Evolutionary conservation across 2,329 filamentous ascomycete species (phyloP).

Genomic region (Hirsutella minnesotensis): DNA sequence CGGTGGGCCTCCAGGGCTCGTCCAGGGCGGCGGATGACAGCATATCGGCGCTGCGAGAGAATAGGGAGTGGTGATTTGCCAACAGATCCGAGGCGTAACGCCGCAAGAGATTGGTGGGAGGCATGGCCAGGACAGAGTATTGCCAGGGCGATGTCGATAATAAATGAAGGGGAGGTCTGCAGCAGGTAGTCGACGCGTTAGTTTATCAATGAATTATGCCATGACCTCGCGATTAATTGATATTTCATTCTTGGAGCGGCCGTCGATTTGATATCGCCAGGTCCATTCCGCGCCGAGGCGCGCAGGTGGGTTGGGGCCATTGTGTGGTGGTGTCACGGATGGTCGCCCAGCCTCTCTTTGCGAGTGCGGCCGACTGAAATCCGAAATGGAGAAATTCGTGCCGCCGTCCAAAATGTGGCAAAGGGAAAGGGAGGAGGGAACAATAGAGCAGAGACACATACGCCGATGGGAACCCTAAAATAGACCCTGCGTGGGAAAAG

Average conservation of each 20-base stretch:
- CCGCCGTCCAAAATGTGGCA: neutral
- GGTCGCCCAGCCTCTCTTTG: neutral
- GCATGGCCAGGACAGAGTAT: slow-evolving; percentile 2
- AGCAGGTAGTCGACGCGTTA: neutral
- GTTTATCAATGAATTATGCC: neutral
- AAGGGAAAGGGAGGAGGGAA: neutral
- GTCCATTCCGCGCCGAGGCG: slow-evolving; percentile 2
- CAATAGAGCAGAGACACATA: neutral
- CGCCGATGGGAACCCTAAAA: neutral
- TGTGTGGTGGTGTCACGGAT: neutral
- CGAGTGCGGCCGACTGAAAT: neutral
- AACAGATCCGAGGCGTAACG: neutral
- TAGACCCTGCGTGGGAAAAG: neutral
- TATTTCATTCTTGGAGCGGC: neutral
- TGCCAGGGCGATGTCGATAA: slow-evolving; percentile 2
- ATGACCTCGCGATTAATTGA: neutral
- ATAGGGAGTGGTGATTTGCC: slow-evolving; percentile 1
- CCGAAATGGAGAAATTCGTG: neutral
- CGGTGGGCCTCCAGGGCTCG: slow-evolving; percentile 6
- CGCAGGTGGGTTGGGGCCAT: neutral
- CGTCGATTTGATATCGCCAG: neutral
- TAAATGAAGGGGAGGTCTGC: slow-evolving; percentile 7
- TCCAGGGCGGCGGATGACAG: neutral
- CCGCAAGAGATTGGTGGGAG: slow-evolving; percentile 4
- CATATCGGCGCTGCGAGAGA: slow-evolving; percentile 6